phyloP scores from a whole-genome alignment of 768 basidiomycete genomes.

The Neoboletus magnificus region DNA sequence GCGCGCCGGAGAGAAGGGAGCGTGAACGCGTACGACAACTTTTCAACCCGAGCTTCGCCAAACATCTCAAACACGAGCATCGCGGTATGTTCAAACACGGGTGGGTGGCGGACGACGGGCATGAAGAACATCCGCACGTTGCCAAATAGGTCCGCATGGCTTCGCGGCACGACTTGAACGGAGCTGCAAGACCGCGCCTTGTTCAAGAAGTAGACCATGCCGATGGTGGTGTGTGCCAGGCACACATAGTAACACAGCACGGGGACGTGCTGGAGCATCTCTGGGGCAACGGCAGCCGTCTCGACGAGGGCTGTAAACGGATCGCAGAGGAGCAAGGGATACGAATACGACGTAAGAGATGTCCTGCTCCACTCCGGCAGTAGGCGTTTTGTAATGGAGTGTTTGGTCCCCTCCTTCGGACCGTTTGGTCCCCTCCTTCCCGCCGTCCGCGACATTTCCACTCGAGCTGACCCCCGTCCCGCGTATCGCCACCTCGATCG shows the following conservation, averaged over 20 bases:
- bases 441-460: conserved; percentile 57
- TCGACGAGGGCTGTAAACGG: conserved; percentile 89
- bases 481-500: conserved; percentile 77
- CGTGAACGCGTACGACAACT: conserved; percentile 81
- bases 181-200: conserved; percentile 59
- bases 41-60: conserved; percentile 81
- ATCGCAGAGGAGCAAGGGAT: conserved; percentile 83
- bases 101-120: conserved; percentile 86
- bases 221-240: conserved; percentile 81
- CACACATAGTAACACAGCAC: conserved; percentile 88
- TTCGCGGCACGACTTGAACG: conserved; percentile 41
- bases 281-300: conserved; percentile 84
- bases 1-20: conserved; percentile 89
- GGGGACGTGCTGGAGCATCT: conserved; percentile 86
- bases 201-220: conserved; percentile 77
- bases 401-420: conserved; percentile 71
- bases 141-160: conserved; percentile 74
- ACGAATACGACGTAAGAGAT: conserved; percentile 77
- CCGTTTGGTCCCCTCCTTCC: conserved; percentile 71
- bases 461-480: conserved; percentile 47
- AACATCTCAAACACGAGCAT: conserved; percentile 76
- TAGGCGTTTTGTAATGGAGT: conserved; percentile 84
- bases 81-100: conserved; percentile 81
- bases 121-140: conserved; percentile 87
- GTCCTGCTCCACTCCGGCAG: conserved; percentile 91